A percentile compares a stretch with the other conserved stretches of the same genome.
Evolutionary conservation across 2,329 filamentous ascomycete genomes (phyloP).

Genomic region (Monosporascus sp.): DNA sequence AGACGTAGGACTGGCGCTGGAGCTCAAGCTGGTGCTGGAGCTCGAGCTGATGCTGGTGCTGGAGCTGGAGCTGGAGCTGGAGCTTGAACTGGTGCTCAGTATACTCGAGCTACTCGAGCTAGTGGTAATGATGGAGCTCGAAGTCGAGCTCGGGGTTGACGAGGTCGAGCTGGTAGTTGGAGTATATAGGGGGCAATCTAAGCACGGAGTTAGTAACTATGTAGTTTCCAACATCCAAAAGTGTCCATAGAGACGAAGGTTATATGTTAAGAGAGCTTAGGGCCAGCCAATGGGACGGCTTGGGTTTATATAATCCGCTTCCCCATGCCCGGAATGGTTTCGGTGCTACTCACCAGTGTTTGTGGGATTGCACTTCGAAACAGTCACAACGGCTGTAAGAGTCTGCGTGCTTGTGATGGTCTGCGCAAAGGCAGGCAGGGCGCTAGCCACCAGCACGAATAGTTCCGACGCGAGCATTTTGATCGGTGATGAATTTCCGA

Average conservation of each 20-base stretch:
- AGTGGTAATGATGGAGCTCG: slow-evolving; percentile 6
- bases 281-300: not conserved
- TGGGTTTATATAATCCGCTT: not conserved
- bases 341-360: slow-evolving; percentile 14
- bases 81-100: slow-evolving; percentile 11
- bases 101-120: slow-evolving; percentile 6
- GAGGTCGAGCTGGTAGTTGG: slow-evolving; percentile 13
- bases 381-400: slow-evolving; percentile 24
- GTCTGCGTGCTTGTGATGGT: slow-evolving; percentile 24
- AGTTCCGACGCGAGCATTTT: slow-evolving; percentile 24
- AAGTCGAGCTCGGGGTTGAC: slow-evolving; percentile 9
- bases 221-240: not conserved
- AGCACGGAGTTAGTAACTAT: not conserved
- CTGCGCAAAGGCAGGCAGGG: slow-evolving; percentile 21
- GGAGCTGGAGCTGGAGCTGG: slow-evolving; percentile 4
- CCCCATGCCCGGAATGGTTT: too few relatives aligned
- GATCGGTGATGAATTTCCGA: slow-evolving; percentile 9
- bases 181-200: slow-evolving; percentile 23
- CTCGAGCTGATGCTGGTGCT: slow-evolving; percentile 10
- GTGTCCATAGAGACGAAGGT: not conserved
- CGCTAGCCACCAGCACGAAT: slow-evolving; percentile 21
- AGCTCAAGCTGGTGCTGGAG: slow-evolving; percentile 8
- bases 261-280: not conserved
- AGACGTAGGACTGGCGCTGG: slow-evolving; percentile 6
- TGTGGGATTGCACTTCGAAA: slow-evolving; percentile 23